Evolutionary conservation across 371 early-diverging fungal genomes (phyloP), one percentile per base, ranked within the genome.

Genomic region (Choanephora cucurbitarum): DNA sequence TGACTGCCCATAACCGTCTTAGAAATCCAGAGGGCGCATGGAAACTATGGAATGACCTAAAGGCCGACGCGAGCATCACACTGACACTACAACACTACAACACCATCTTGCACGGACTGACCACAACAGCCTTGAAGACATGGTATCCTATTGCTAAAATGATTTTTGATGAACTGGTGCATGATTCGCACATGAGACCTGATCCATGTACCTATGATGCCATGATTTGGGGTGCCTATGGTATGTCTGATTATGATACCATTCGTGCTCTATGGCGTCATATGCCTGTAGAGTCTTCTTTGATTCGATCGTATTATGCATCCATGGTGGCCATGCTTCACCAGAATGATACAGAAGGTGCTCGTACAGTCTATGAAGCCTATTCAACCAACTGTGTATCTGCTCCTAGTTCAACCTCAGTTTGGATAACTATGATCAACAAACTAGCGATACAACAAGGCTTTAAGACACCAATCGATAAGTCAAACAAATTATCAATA

Each of bases 71-170:
- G 7, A 17, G 11, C 3, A 19, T 48, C 5, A 23, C 13, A 6
- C 34, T 60, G 14, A 40, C 50, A 19, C 41, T 55, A 5, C 40
- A 49, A 9, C 68, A 73, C 32, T 77, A 77, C 45, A 69, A 77
- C 54, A 46, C 73, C 2, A 31, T 77, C 0, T 31, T 77, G 2
- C 55, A 57, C 24, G 66, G 65, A 1, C 41, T 76, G 10, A 37
- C 51, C 3, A 31, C 55, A 1, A 33, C 61, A 28, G 7, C 28
- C 7, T 28, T 28, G 2, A 61, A 57, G 17, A 24, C 50, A 6
- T 77, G 71, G 72, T 73, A 69, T 17, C 65, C 66, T 1, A 40
- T 58, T 5, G 61, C 65, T 0, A 70, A 61, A 23, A 14, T 62
- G 6, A 52, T 69, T 2, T 77, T 69, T 57, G 57, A 66, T 1